A percentile compares a stretch with the other conserved stretches of the same genome.
These are phyloP conservation scores for Sugiyamaella qingdaonensis DNA, from an alignment of 805 yeast species.

Conservation along the genomic window DNA sequence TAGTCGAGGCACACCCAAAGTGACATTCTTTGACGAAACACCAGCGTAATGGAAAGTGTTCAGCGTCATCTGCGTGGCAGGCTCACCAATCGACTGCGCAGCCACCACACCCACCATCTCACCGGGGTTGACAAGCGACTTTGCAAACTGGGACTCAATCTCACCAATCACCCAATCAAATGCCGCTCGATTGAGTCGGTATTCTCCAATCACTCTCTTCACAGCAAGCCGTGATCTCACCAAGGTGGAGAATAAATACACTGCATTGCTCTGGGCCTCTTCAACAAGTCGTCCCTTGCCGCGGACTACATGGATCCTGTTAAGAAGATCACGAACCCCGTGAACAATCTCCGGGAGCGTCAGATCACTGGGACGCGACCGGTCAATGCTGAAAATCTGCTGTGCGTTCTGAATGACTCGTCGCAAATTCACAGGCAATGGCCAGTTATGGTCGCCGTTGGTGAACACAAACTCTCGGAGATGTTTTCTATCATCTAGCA, in stretches of 20 bases:
- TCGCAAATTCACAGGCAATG: constrained; percentile 93
- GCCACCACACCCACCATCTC: constrained; percentile 98
- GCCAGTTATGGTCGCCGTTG: constrained; percentile 96
- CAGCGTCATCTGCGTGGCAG: constrained; percentile 97
- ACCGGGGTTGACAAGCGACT: constrained; percentile 91
- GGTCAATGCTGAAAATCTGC: constrained; percentile 92
- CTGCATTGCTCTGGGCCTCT: constrained; percentile 92
- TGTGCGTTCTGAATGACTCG: constrained; percentile 97
- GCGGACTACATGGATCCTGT: constrained; percentile 69
- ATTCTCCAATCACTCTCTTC: constrained; percentile 89
- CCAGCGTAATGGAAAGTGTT: constrained; percentile 98
- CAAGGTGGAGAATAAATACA: constrained; percentile 82
- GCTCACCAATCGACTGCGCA: constrained; percentile 97
- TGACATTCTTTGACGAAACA: constrained; percentile 99
- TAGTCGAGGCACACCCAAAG: constrained; percentile 98
- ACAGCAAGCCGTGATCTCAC: constrained; percentile 88
- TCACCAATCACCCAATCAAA: constrained; percentile 97
- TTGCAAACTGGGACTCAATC: constrained; percentile 87
- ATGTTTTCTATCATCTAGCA: constrained; percentile 69
- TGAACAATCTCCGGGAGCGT: constrained; percentile 74
- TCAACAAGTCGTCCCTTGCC: constrained; percentile 68
- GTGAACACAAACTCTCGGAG: constrained; percentile 78
- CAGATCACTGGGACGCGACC: constrained; percentile 84
- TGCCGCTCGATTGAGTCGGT: constrained; percentile 73
- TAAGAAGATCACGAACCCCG: constrained; percentile 66